Evolutionary conservation across 805 yeast genomes (phyloP), one percentile per base, ranked within the genome.

Genomic region (Lachancea sp.): DNA sequence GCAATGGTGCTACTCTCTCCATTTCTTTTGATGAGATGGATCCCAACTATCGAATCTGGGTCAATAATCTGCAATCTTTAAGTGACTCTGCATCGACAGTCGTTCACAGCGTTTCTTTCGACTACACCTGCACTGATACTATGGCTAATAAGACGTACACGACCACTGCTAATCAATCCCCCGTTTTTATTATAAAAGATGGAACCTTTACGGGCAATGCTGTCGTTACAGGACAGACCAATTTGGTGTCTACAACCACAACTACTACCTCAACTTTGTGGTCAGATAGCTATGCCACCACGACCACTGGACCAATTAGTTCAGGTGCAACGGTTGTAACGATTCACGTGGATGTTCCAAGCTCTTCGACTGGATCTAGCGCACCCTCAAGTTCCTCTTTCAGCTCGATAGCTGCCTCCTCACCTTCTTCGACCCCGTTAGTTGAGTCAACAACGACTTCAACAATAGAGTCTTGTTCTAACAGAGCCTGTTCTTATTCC

Each of bases 61-160:
- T 63, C 13, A 60, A 67, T 30, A 61, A 57, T 11, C 48, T 61
- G 20, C 70, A 67, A 48, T 21, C 43, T 8, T 34, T 58, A 16
- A 43, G 49, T 5, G 45, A 24, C 3, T 56, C 54, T 17, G 34
- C 29, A 7, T 50, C 52, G 25, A 51, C 52, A 4, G 38, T 55
- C 20, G 42, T 41, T 15, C 59, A 58, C 32, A 48, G 45, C 12
- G 43, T 57, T 18, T 38, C 36, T 21, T 36, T 48, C 16, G 45
- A 43, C 11, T 52, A 51, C 13, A 37, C 55, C 3, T 64, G 69
- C 43, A 44, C 56, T 23, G 50, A 54, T 22, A 60, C 65, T 4
- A 25, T 45, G 9, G 50, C 54, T n/a, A 47, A 39, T 7, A 52
- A 59, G 8, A 45, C 55, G 2, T 51, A 46, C 32, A 31, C 47